Conservation (phyloP, 805 yeast species). For the Wickerhamomyces kurtzmanii region DNA sequence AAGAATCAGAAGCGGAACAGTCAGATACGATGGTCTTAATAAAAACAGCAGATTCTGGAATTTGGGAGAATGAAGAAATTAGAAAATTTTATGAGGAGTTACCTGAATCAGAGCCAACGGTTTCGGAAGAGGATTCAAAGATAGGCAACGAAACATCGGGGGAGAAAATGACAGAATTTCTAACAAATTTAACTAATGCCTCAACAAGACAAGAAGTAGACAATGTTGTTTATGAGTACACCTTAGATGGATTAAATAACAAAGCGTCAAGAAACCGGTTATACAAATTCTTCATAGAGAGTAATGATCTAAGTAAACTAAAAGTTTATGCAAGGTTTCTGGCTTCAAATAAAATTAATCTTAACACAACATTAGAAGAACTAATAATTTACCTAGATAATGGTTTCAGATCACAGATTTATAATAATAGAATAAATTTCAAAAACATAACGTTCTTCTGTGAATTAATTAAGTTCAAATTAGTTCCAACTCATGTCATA, state of each 20-base stretch:
- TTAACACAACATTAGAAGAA: constrained; percentile 42
- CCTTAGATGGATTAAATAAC: constrained; percentile 45
- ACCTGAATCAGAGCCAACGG: constrained; percentile 28
- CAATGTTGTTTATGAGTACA: constrained; percentile 33
- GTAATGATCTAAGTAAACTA: constrained; percentile 33
- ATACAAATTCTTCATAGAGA: constrained; percentile 41
- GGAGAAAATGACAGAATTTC: constrained; percentile 31
- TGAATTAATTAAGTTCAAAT: constrained; percentile 68
- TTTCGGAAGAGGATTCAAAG: constrained; percentile 16
- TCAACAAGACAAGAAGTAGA: constrained; percentile 41
- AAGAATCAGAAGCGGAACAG: constrained; percentile 15
- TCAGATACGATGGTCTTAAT: constrained; percentile 14
- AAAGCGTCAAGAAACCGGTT: constrained; percentile 64
- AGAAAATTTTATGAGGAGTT: constrained; percentile 52
- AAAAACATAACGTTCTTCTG: constrained; percentile 52
- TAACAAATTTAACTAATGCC: constrained; percentile 31
- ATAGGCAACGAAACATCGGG: constrained; percentile 19
- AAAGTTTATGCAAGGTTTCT: constrained; percentile 57
- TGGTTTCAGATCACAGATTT: constrained; percentile 52
- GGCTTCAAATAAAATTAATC: constrained; percentile 40
- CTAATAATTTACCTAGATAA: constrained; percentile 45
- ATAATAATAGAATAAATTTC: constrained; percentile 40
- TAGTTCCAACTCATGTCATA: constrained; percentile 60
- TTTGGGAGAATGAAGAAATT: constrained; percentile 65
- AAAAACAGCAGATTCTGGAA: constrained; percentile 17